Evolutionary conservation across 805 yeast species (phyloP).

Genomic region (Groenewaldozyma tartarivorans): DNA sequence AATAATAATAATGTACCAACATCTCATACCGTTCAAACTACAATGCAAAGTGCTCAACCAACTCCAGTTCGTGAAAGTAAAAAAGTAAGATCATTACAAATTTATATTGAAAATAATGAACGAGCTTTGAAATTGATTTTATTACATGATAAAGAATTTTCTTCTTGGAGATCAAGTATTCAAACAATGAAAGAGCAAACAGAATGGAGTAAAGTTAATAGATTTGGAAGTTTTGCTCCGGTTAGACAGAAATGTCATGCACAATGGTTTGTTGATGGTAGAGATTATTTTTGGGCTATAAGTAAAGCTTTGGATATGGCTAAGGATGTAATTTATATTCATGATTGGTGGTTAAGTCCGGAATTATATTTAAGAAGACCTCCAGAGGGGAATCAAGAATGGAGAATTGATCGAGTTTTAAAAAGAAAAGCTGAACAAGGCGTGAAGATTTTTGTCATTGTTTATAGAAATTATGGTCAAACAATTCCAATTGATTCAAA

Average conservation of each 20-base stretch:
- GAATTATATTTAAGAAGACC: conserved; percentile 90
- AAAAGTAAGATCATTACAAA: conserved; percentile 11
- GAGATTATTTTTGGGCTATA: conserved; percentile 96
- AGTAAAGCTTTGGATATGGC: conserved; percentile 91
- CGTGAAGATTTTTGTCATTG: conserved; percentile 82
- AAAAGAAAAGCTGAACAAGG: conserved; percentile 91
- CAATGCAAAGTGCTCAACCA: conserved; percentile 31
- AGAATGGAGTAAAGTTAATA: conserved; percentile 60
- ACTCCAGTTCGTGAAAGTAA: conserved; percentile 8
- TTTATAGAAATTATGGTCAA: conserved; percentile 88
- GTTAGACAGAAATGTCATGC: conserved; percentile 76
- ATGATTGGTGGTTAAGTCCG: conserved; percentile 98
- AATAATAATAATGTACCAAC: not conserved
- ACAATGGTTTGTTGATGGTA: conserved; percentile 93
- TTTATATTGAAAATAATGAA: conserved; percentile 26
- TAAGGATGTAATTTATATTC: conserved; percentile 83
- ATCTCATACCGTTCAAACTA: conserved; percentile 1
- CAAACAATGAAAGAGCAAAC: conserved; percentile 57
- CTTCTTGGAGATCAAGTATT: conserved; percentile 73
- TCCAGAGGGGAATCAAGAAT: conserved; percentile 88
- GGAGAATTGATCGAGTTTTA: conserved; percentile 80
- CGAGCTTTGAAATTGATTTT: conserved; percentile 43
- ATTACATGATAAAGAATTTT: conserved; percentile 70
- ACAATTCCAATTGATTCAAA: conserved; percentile 90
- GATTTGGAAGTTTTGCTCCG: conserved; percentile 92